Base-by-base conservation (phyloP, 2,329 filamentous ascomycete species). In the Ustulina deusta region DNA sequence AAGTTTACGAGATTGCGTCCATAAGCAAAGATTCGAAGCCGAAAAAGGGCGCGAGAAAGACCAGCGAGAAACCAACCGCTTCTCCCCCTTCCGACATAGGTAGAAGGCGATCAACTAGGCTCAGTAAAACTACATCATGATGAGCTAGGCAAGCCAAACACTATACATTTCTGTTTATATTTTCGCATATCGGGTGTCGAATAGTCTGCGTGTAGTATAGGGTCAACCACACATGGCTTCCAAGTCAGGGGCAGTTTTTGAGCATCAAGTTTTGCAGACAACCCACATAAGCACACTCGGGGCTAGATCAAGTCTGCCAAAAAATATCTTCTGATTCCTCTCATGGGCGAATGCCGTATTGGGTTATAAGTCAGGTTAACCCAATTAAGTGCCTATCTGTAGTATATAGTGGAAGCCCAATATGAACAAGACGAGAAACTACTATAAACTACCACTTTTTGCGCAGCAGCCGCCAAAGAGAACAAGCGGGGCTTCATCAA, bases 71-170 rank as follows among this genome's bases (percentile, higher is more conserved):
- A 51, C 64, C 22, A 70, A 75, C 34, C 2, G 73, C 68, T 42
- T 51, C 71, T 44, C 40, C 72, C 11, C 25, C 56, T 34, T 36
- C 65, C 2, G 69, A 71, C 7, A 22, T 57, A 20, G 60, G 74
- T 58, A 55, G 77, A 76, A 60, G 74, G 71, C 62, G 77, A 60
- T 66, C 79, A 65, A 42, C 71, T 61, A 66, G 75, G 73, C 69
- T 78, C 1, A 73, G 57, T 40, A 71, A 73, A 59, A 36, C 51
- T 36, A 46, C 40, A 22, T 70, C 73, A 3, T 74, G 57, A 68
- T 17, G 27, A 54, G 15, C 34, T 49, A 25, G 40, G 29, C 29
- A 34, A 56, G 51, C 40, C 17, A 22, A 4, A 17, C 22, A 29
- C 6, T 42, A 5, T 57, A 48, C 34, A 13, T 5, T 17, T 10